Evolutionary conservation across 1,284 basidiomycete genomes (phyloP).

Genomic region (Prillingera fragicola): DNA sequence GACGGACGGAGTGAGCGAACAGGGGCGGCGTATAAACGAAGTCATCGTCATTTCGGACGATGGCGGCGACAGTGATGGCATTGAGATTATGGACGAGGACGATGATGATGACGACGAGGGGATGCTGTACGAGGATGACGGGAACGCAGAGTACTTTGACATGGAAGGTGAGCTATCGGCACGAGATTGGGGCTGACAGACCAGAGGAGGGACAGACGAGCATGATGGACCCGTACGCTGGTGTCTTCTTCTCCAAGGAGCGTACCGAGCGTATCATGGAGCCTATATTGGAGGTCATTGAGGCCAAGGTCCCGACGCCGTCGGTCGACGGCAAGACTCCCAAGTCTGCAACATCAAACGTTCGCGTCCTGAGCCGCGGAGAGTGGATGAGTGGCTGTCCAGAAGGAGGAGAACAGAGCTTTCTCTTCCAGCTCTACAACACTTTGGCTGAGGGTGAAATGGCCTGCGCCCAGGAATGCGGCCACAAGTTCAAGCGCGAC

Average conservation of each 20-base stretch:
- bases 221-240: conserved; percentile 72
- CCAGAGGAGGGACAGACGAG: conserved; percentile 40
- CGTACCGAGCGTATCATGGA: conserved; percentile 78
- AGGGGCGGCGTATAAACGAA: no score
- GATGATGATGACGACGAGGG: conserved; percentile 51
- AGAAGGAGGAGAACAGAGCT: conserved; percentile 76
- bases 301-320: conserved; percentile 3
- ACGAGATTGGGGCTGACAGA: conserved; percentile 50
- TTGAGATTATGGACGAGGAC: background rate
- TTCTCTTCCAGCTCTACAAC: conserved; percentile 75
- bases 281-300: conserved; percentile 57
- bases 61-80: background rate
- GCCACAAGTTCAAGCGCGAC: conserved; percentile 55
- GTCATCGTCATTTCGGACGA: no score
- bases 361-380: conserved; percentile 73
- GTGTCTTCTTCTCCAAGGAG: conserved; percentile 87
- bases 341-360: conserved; percentile 20
- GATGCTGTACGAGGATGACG: conserved; percentile 9
- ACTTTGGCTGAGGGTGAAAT: conserved; percentile 61
- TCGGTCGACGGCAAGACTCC: conserved; percentile 40
- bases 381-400: conserved; percentile 96
- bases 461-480: conserved; percentile 67
- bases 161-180: conserved; percentile 20
- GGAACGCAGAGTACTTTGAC: conserved; percentile 19
- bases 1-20: no score